A percentile compares a stretch with the other conserved stretches of the same genome.
These are phyloP conservation scores for Craspedostauros australis DNA, from an alignment of 108 stramenopile species.

Conservation along the genomic window DNA sequence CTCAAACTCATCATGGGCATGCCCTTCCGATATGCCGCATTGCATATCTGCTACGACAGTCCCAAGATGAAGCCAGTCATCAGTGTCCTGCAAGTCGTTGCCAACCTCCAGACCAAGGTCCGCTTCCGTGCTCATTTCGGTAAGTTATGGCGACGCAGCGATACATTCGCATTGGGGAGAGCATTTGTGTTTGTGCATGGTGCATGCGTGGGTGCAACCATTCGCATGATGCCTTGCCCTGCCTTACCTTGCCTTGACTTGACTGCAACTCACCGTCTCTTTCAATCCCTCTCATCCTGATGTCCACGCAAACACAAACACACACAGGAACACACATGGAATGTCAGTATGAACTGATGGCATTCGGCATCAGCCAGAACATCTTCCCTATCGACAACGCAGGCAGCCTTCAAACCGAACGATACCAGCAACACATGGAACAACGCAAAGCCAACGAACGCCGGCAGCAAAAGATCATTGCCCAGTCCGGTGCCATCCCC, in stretches of 20 bases:
- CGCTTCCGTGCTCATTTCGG: conserved; percentile 5
- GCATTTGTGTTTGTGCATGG: neutral
- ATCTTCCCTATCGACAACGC: neutral
- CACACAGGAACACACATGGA: no score
- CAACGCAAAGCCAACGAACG: neutral
- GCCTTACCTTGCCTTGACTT: neutral
- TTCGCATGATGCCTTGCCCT: neutral
- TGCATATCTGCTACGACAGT: conserved; percentile 1
- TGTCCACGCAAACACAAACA: no score
- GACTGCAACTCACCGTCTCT: neutral
- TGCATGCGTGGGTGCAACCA: neutral
- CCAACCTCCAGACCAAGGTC: neutral
- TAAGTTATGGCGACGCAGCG: no score
- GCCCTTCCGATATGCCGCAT: neutral
- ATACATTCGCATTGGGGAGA: no score
- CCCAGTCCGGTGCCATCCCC: neutral
- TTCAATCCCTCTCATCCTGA: neutral
- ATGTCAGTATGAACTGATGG: neutral
- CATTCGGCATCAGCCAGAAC: neutral
- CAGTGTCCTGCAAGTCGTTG: neutral
- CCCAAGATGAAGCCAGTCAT: neutral
- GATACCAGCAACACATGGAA: neutral
- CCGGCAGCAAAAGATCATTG: neutral
- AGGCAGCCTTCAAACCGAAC: neutral
- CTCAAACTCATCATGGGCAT: no score